A percentile compares a stretch with the other conserved stretches of the same genome.
Conservation (phyloP, 108 stramenopile genomes). For the Chaetoceros muelleri region DNA sequence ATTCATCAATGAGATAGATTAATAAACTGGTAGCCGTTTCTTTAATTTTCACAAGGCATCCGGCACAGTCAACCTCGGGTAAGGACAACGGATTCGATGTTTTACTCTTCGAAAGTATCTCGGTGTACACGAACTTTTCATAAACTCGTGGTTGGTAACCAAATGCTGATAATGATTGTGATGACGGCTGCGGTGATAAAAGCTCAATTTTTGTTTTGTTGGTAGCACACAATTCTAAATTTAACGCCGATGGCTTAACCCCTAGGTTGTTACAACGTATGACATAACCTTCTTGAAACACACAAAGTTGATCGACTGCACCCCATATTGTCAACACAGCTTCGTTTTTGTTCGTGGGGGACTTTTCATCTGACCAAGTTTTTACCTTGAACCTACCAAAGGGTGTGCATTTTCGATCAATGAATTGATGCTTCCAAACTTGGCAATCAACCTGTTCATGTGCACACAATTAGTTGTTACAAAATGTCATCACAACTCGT, state of each 20-base stretch:
- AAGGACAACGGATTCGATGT: conserved; percentile 1
- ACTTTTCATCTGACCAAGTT: no score
- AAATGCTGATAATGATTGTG: conserved; percentile 11
- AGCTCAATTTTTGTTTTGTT: conserved; percentile 33
- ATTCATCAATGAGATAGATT: conserved; percentile 37
- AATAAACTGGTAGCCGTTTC: conserved; percentile 7
- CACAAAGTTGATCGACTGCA: conserved; percentile 50
- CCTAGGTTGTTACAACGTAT: conserved; percentile 43
- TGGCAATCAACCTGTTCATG: no score
- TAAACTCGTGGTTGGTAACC: conserved; percentile 20
- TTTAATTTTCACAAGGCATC: conserved; percentile 21
- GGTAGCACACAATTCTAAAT: conserved; percentile 44
- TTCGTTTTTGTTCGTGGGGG: no score
- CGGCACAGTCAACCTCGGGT: conserved; percentile 27
- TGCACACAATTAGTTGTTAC: no score
- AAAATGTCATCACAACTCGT: no score
- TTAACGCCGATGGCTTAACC: conserved; percentile 32
- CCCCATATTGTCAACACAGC: conserved; percentile 63
- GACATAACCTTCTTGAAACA: conserved; percentile 41
- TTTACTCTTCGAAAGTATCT: conserved; percentile 26
- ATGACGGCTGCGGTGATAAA: conserved; percentile 7
- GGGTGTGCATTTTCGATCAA: no score
- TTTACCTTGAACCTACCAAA: no score
- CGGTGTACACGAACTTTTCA: conserved; percentile 33
- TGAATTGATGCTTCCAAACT: no score